A percentile compares a stretch with the other conserved stretches of the same genome.
These are phyloP conservation scores for Geoglossum cookeanum DNA, from an alignment of 2,329 filamentous ascomycete genomes.

Conservation along the genomic window DNA sequence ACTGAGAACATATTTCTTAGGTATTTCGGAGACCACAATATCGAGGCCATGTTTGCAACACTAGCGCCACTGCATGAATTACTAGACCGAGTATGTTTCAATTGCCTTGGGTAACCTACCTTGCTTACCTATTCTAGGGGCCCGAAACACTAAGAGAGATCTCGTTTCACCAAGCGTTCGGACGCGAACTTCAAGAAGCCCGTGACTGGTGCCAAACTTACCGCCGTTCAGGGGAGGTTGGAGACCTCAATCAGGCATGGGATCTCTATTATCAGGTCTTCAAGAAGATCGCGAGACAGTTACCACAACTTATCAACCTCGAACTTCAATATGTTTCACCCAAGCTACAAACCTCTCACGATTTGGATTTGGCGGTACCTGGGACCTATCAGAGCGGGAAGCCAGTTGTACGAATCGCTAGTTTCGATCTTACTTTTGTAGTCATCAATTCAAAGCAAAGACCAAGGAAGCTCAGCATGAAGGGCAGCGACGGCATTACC, in stretches of 20 bases:
- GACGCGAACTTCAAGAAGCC: conserved; percentile 83
- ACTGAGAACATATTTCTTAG: not conserved
- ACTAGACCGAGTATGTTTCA: conserved; percentile 41
- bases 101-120: not conserved
- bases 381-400: conserved; percentile 74
- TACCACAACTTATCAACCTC: conserved; percentile 79
- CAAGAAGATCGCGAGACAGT: conserved; percentile 79
- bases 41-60: conserved; percentile 89
- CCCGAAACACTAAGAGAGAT: conserved; percentile 90
- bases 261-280: conserved; percentile 98
- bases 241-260: conserved; percentile 95
- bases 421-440: conserved; percentile 73
- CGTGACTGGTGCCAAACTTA: conserved; percentile 93
- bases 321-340: conserved; percentile 96
- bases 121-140: conserved; percentile 27
- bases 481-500: conserved; percentile 69
- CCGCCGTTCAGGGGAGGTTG: conserved; percentile 69
- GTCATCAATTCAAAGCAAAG: conserved; percentile 97
- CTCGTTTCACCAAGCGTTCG: conserved; percentile 94
- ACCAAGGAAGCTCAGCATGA: conserved; percentile 71
- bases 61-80: conserved; percentile 81
- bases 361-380: conserved; percentile 86
- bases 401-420: conserved; percentile 66
- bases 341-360: conserved; percentile 65
- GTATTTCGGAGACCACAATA: conserved; percentile 89